phyloP scores from a whole-genome alignment of 1,139 yeast genomes.

The Suhomyces atakaporum region DNA sequence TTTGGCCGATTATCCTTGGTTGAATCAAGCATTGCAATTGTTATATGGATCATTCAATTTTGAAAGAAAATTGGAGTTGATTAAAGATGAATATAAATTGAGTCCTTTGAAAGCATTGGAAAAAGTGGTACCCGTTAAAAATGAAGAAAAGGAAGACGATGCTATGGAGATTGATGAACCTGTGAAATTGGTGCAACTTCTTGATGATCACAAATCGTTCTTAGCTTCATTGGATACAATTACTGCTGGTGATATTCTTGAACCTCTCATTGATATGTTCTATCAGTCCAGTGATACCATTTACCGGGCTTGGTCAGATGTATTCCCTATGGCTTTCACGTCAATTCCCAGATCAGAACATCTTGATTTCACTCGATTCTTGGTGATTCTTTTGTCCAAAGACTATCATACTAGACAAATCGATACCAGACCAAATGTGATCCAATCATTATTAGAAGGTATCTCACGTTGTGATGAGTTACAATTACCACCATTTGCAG shows the following conservation, averaged over 20 bases:
- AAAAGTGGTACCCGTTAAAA: conserved; percentile 21
- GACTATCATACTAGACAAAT: conserved; percentile 91
- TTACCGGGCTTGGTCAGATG: conserved; percentile 78
- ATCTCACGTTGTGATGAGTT: conserved; percentile 70
- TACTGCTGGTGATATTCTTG: conserved; percentile 60
- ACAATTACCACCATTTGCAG: conserved; percentile 91
- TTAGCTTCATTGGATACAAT: conserved; percentile 46
- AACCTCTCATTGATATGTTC: conserved; percentile 78
- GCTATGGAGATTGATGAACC: conserved; percentile 29
- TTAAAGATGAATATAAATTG: conserved; percentile 52
- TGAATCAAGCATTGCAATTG: conserved; percentile 88
- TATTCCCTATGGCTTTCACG: conserved; percentile 79
- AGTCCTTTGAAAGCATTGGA: conserved; percentile 53
- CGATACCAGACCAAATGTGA: conserved; percentile 83
- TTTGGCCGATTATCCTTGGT: conserved; percentile 91
- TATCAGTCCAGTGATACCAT: conserved; percentile 80
- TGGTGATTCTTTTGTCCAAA: conserved; percentile 78
- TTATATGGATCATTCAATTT: conserved; percentile 75
- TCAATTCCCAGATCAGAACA: conserved; percentile 78
- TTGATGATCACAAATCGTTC: conserved; percentile 54
- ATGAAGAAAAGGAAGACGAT: conserved; percentile 9
- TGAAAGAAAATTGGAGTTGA: conserved; percentile 47
- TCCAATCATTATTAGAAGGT: conserved; percentile 82
- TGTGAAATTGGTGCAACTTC: too few species aligned
- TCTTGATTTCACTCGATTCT: conserved; percentile 76